Base-by-base conservation (phyloP, 805 yeast species). In the Cyberlindnera amylophila region DNA sequence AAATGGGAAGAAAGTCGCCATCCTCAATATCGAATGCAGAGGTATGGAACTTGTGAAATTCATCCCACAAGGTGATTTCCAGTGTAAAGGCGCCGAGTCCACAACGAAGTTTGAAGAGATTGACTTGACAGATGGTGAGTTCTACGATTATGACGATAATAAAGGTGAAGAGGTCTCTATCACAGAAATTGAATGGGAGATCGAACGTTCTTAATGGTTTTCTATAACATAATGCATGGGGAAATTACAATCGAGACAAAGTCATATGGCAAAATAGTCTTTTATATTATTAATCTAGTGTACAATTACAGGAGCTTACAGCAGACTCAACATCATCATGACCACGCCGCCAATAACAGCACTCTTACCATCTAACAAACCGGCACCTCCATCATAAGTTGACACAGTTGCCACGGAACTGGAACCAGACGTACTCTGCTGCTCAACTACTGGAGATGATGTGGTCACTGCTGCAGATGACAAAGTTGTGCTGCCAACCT, bases 121-220 rank as follows among this genome's bases (percentile, higher is more conserved):
- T 19, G 93, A 84, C 42, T 66, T 89, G 23, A 75, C 71, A 29
- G 96, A 86, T 19, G 80, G 77, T 40, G 98, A 93, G 59, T 90
- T 96, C 90, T 93, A 82, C 59, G 99, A 93, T 55, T 93, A 90
- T 58, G 98, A 93, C 61, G 98, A 93, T 43, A 77, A 80, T 51
- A 81, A 84, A 7, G 76, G 79, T 11, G 76, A 69, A 33, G 97
- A 91, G 62, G 96, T 89, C 15, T 78, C 90, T 17, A 74, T 93
- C 13, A 79, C 85, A 1, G 90, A 86, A 3, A 69, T 80, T n/a
- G 58, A 64, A 34, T 90, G 93, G 83, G 75, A 72, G 9, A 69
- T 91, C 33, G 64, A 69, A 8, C 61, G 58, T 38, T 48, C 49
- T 10, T 49, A 38, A 38, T n/a, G n/a, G n/a, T n/a, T n/a, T n/a